Evolutionary conservation across 2,329 filamentous ascomycete species (phyloP).

Genomic region (Trichoderma sp.): DNA sequence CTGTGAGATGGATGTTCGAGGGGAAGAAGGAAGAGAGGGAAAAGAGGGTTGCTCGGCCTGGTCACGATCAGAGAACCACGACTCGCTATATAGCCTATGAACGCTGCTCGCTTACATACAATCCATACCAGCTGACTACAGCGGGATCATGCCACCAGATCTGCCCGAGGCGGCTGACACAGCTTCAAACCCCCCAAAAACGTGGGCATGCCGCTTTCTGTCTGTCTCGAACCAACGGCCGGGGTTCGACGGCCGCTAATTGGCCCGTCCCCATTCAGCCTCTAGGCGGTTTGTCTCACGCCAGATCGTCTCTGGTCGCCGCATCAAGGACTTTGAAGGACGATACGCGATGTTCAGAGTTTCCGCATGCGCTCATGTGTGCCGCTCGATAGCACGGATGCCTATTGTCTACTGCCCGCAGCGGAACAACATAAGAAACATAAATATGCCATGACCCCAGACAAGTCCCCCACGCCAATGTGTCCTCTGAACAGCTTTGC

Average conservation of each 20-base stretch:
- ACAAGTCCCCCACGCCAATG: not conserved
- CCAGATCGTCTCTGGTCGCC: not conserved
- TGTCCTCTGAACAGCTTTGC: not conserved
- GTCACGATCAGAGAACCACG: not conserved
- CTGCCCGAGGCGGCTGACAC: not conserved
- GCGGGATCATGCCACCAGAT: slow-evolving; percentile 3
- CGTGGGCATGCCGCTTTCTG: not conserved
- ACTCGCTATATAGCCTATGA: not conserved
- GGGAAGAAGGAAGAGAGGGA: not conserved
- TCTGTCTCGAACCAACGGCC: not conserved
- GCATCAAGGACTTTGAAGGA: not conserved
- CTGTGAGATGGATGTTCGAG: not conserved
- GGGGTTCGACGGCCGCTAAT: not conserved
- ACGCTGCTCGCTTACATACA: not conserved
- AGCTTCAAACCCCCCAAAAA: not conserved
- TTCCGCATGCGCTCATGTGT: not conserved
- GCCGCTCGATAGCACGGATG: not conserved
- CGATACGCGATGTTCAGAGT: not conserved
- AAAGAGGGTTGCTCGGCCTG: not conserved
- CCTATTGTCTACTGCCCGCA: not conserved
- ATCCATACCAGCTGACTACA: not conserved
- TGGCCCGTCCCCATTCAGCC: not conserved
- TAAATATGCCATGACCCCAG: not conserved
- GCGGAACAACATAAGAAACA: not conserved
- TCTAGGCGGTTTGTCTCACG: not conserved